Evolutionary conservation across 2,329 filamentous ascomycete genomes (phyloP).

Genomic region (Xylariaceae sp.): DNA sequence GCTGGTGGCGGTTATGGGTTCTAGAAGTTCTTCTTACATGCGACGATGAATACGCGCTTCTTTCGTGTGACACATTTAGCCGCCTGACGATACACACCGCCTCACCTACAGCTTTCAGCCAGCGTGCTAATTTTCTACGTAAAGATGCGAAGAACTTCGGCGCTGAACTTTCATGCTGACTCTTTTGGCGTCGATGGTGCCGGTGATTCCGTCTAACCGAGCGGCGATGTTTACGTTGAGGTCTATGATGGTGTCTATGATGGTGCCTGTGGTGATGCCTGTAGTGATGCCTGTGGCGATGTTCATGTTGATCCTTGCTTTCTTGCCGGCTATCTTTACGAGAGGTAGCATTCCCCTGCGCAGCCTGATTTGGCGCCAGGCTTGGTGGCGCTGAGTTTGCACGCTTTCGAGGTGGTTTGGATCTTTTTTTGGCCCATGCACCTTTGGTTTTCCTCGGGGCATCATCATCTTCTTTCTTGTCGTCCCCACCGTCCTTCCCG

Average conservation of each 20-base stretch:
- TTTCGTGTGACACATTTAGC: too few relatives aligned
- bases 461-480: not conserved
- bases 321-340: conserved; percentile 1
- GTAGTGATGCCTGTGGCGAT: not conserved
- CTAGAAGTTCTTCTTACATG: not conserved
- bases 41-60: too few relatives aligned
- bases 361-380: not conserved
- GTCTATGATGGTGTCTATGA: too few relatives aligned
- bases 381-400: conserved; percentile 13
- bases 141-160: conserved; percentile 22
- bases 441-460: not conserved
- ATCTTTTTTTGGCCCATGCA: not conserved
- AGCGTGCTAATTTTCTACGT: conserved; percentile 19
- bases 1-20: too few relatives aligned
- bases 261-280: conserved; percentile 16
- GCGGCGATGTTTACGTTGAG: too few relatives aligned
- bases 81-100: not conserved
- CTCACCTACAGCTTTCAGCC: conserved; percentile 6
- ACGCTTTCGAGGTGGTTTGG: not conserved
- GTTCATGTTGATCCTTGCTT: too few relatives aligned
- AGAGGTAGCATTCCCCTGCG: not conserved
- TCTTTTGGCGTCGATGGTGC: conserved; percentile 21
- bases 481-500: not conserved
- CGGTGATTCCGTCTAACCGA: conserved; percentile 4
- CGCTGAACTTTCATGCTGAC: not conserved